Conservation (phyloP, 331 rosid genomes). For the Prunus yedoensis region DNA sequence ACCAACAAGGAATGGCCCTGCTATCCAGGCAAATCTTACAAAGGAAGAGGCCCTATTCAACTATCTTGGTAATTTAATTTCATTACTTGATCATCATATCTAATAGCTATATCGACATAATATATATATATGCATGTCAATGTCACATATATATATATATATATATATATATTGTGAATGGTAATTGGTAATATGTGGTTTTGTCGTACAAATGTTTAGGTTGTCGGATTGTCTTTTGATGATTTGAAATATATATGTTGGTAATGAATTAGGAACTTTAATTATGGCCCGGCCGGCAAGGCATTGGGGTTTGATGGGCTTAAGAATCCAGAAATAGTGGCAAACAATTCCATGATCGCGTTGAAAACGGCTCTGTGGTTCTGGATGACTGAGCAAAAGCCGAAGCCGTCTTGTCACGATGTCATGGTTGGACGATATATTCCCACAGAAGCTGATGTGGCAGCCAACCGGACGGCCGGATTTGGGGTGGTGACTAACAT, state of each 20-base stretch:
- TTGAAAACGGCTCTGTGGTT: constrained; percentile 84
- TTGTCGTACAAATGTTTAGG: too few relatives aligned
- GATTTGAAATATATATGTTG: not conserved
- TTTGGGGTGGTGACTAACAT: constrained; percentile 78
- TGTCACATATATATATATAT: too few relatives aligned
- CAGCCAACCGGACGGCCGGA: constrained; percentile 69
- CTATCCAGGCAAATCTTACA: constrained; percentile 56
- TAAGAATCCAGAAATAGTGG: constrained; percentile 65
- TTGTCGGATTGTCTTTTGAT: not conserved
- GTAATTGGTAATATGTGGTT: too few relatives aligned
- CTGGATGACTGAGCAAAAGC: constrained; percentile 69
- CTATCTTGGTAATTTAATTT: constrained; percentile 59
- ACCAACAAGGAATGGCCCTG: constrained; percentile 68
- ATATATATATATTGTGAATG: too few relatives aligned
- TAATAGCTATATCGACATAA: not conserved
- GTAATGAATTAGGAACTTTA: constrained; percentile 56
- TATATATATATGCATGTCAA: too few relatives aligned
- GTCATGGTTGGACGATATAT: constrained; percentile 72
- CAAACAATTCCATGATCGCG: constrained; percentile 57
- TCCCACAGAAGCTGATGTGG: constrained; percentile 48
- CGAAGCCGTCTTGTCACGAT: constrained; percentile 72
- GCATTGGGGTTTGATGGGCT: constrained; percentile 80
- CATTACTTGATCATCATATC: not conserved
- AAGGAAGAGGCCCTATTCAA: constrained; percentile 90
- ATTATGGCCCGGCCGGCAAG: constrained; percentile 81